Percentiles rank a stretch among this genome's conserved stretches.
These are phyloP conservation scores for Clavispora asparagi DNA, from an alignment of 805 yeast genomes.

Conservation along the genomic window DNA sequence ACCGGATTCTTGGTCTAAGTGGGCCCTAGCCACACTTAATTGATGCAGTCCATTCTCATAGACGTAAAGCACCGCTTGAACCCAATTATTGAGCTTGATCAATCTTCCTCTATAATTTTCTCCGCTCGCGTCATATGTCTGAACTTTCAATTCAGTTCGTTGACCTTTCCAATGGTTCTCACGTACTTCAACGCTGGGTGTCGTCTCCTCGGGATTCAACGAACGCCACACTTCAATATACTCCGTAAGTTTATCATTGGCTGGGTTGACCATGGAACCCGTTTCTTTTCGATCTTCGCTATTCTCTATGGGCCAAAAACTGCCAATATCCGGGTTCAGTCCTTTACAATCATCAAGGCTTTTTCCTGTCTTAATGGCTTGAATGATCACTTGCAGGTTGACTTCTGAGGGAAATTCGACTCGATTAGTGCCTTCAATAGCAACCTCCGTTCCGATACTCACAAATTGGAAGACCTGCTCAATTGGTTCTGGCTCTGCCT, in stretches of 20 bases:
- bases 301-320: slow-evolving; percentile 32
- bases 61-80: slow-evolving; percentile 43
- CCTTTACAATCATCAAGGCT: slow-evolving; percentile 24
- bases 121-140: slow-evolving; percentile 6
- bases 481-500: slow-evolving; percentile 9
- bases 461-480: slow-evolving; percentile 49
- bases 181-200: slow-evolving; percentile 24
- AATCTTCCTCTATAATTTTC: slow-evolving; percentile 37
- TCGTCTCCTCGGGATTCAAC: slow-evolving; percentile 33
- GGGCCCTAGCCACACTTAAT: slow-evolving; percentile 24
- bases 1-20: slow-evolving; percentile 8
- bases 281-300: slow-evolving; percentile 44
- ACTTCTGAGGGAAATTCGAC: slow-evolving; percentile 39
- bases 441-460: slow-evolving; percentile 46
- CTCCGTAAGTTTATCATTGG: slow-evolving; percentile 33
- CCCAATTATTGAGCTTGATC: slow-evolving; percentile 47
- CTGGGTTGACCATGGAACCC: slow-evolving; percentile 45
- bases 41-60: slow-evolving; percentile 15
- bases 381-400: slow-evolving; percentile 34
- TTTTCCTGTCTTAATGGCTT: slow-evolving; percentile 22
- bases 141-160: not conserved
- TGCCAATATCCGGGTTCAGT: slow-evolving; percentile 40
- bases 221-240: slow-evolving; percentile 55
- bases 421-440: slow-evolving; percentile 28
- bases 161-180: slow-evolving; percentile 7